Percentiles rank a stretch among this genome's conserved stretches.
These are phyloP conservation scores for Hypoxylon subgilvum DNA, from an alignment of 495 filamentous ascomycete genomes.

Conservation along the genomic window DNA sequence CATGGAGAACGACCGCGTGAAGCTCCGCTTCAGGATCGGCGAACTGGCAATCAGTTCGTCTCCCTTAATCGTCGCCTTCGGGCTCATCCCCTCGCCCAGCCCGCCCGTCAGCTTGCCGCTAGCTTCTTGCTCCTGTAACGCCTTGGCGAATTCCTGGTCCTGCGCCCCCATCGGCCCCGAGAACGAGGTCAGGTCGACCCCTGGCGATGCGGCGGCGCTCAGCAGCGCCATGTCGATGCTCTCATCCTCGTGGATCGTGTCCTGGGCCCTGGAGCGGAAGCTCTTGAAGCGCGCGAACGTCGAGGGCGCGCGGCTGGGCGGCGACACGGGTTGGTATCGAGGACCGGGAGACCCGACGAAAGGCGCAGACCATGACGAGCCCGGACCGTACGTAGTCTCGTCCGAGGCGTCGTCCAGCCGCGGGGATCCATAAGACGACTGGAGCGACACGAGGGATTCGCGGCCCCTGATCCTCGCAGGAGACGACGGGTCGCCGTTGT, in stretches of 20 bases:
- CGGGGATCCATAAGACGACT: constrained; percentile 39
- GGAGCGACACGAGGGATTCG: constrained; percentile 52
- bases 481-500: constrained; percentile 28
- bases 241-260: constrained; percentile 54
- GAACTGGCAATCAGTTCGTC: constrained; percentile 49
- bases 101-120: constrained; percentile 57
- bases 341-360: constrained; percentile 31
- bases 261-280: constrained; percentile 40
- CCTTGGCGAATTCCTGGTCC: constrained; percentile 47
- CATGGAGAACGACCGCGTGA: constrained; percentile 46
- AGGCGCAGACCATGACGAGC: constrained; percentile 31
- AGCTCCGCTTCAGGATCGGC: constrained; percentile 41
- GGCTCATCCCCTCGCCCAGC: constrained; percentile 51
- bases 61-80: constrained; percentile 47
- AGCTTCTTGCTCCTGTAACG: constrained; percentile 52
- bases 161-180: constrained; percentile 46
- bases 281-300: constrained; percentile 33
- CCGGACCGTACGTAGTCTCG: constrained; percentile 9
- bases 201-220: constrained; percentile 43
- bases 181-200: constrained; percentile 48
- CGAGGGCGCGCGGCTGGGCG: constrained; percentile 20
- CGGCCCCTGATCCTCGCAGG: constrained; percentile 41
- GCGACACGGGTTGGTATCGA: constrained; percentile 47
- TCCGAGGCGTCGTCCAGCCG: constrained; percentile 6
- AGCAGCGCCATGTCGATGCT: constrained; percentile 51